A percentile compares a stretch with the other conserved stretches of the same genome.
These are phyloP conservation scores for Auricularia sp. DNA, from an alignment of 768 basidiomycete species.

Conservation along the genomic window DNA sequence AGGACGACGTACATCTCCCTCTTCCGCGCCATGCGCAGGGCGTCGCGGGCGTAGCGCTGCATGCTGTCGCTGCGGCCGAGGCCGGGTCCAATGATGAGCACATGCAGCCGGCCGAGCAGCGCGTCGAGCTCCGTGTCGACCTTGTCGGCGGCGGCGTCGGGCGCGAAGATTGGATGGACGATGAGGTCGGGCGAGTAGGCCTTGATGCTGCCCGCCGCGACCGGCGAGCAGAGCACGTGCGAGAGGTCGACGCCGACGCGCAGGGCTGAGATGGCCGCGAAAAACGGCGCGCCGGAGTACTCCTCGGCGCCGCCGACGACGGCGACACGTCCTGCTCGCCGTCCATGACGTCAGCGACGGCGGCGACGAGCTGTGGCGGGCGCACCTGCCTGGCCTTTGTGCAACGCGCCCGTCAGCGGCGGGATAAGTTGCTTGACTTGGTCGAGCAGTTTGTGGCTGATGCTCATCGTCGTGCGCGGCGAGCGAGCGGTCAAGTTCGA, in stretches of 20 bases:
- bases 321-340: conserved; percentile 64
- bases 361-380: conserved; percentile 1
- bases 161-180: conserved; percentile 83
- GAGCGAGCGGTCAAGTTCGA: too few species aligned
- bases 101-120: conserved; percentile 79
- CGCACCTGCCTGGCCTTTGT: conserved; percentile 90
- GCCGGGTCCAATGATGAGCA: conserved; percentile 88
- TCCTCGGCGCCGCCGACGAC: conserved; percentile 90
- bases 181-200: conserved; percentile 95
- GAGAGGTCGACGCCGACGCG: conserved; percentile 88
- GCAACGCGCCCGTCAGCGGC: conserved; percentile 75
- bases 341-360: not conserved
- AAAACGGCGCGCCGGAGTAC: conserved; percentile 94
- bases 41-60: conserved; percentile 70
- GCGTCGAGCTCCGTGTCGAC: conserved; percentile 47
- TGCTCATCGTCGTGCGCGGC: conserved; percentile 34
- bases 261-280: conserved; percentile 84
- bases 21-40: conserved; percentile 60
- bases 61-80: conserved; percentile 87
- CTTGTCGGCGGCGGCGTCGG: conserved; percentile 23
- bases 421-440: conserved; percentile 81
- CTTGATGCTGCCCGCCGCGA: conserved; percentile 88
- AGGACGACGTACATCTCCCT: conserved; percentile 83
- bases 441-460: conserved; percentile 50
- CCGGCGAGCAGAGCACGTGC: conserved; percentile 94